Evolutionary conservation across 2,329 filamentous ascomycete genomes (phyloP).

Genomic region (Penicillium occitanis): DNA sequence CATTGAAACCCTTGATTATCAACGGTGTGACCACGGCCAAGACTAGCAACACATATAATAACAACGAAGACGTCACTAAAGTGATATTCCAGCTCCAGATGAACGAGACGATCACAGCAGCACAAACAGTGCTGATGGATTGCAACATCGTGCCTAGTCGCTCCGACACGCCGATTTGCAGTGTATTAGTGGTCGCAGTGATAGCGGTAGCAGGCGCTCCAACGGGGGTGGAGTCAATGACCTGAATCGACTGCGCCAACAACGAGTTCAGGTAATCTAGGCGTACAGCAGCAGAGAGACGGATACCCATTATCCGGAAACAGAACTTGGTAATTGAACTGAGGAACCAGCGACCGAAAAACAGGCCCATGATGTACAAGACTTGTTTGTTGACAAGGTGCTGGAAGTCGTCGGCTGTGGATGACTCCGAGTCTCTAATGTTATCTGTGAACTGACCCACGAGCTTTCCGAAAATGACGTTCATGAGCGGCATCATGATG

Average conservation of each 20-base stretch:
- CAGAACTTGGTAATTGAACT: conserved; percentile 36
- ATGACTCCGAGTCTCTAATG: conserved; percentile 51
- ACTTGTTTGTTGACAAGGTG: background rate
- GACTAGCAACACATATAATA: conserved; percentile 45
- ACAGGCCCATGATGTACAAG: conserved; percentile 1
- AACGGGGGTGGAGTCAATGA: conserved; percentile 51
- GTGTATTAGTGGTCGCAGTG: conserved; percentile 53
- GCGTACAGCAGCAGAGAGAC: conserved; percentile 53
- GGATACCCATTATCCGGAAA: conserved; percentile 52
- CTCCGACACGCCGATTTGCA: conserved; percentile 58
- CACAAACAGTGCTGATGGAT: conserved; percentile 42
- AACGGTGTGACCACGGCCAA: conserved; percentile 36
- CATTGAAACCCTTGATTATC: conserved; percentile 35
- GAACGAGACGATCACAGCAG: conserved; percentile 55
- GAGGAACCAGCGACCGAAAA: background rate
- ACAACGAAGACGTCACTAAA: conserved; percentile 49
- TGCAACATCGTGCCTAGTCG: conserved; percentile 49
- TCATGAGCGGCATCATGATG: conserved; percentile 52
- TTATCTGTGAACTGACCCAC: conserved; percentile 54
- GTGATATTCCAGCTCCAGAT: conserved; percentile 55
- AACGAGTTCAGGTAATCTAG: conserved; percentile 52
- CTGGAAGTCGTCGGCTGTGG: conserved; percentile 26
- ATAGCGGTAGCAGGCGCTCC: conserved; percentile 55
- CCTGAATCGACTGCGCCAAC: conserved; percentile 52
- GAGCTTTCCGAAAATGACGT: conserved; percentile 57